Conservation (phyloP, 2,329 filamentous ascomycete genomes). For the Clathrospora elynae region DNA sequence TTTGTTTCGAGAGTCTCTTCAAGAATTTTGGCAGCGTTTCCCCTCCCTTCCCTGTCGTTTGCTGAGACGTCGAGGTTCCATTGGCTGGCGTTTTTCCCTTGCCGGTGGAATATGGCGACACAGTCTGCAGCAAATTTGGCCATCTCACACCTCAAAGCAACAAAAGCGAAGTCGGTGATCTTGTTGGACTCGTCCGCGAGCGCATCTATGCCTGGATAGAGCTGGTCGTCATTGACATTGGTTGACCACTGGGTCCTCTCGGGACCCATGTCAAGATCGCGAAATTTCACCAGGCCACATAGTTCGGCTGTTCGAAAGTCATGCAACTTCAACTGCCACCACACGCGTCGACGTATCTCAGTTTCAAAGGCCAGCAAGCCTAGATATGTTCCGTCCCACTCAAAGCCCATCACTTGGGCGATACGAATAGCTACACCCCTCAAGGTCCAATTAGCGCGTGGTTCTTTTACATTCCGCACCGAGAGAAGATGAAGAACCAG, state of each 20-base stretch:
- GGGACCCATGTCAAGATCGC: constrained; percentile 47
- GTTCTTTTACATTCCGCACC: constrained; percentile 58
- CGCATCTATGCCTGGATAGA: constrained; percentile 47
- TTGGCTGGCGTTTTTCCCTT: constrained; percentile 3
- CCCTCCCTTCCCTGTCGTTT: constrained; percentile 9
- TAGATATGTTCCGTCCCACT: constrained; percentile 59
- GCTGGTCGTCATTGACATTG: constrained; percentile 57
- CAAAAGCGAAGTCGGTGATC: constrained; percentile 52
- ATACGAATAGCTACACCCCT: constrained; percentile 64
- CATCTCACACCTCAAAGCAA: constrained; percentile 46
- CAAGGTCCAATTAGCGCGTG: constrained; percentile 62
- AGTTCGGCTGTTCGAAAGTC: constrained; percentile 61
- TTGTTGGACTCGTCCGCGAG: constrained; percentile 42
- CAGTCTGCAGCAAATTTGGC: constrained; percentile 34
- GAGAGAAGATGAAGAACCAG: constrained; percentile 63
- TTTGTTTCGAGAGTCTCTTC: constrained; percentile 48
- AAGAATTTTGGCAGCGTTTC: constrained; percentile 40
- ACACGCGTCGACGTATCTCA: constrained; percentile 63
- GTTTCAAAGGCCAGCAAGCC: constrained; percentile 61
- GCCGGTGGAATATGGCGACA: constrained; percentile 32
- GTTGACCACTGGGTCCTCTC: constrained; percentile 56
- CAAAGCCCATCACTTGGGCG: constrained; percentile 62
- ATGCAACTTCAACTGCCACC: constrained; percentile 63
- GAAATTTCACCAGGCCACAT: constrained; percentile 46
- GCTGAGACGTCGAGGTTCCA: constrained; percentile 7